Evolutionary conservation across 2,329 filamentous ascomycete species (phyloP).

Genomic region (Pyrenophora teres): DNA sequence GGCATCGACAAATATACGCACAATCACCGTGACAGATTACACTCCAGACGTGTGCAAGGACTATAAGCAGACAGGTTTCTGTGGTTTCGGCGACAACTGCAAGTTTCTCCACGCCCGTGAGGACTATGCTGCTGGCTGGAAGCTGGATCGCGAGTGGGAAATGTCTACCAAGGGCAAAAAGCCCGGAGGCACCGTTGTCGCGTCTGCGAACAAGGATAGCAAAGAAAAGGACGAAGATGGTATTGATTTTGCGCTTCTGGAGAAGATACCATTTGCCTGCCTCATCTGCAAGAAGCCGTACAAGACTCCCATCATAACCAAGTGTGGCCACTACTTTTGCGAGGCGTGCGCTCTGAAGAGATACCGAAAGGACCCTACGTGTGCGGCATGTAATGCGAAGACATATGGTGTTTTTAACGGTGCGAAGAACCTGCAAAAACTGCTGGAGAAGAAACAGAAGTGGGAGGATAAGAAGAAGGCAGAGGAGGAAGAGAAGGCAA

Average conservation of each 20-base stretch:
- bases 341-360: conserved; percentile 84
- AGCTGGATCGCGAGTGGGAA: conserved; percentile 94
- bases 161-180: conserved; percentile 69
- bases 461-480: conserved; percentile 63
- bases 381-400: conserved; percentile 81
- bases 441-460: conserved; percentile 75
- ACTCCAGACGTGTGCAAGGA: conserved; percentile 95
- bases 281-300: conserved; percentile 83
- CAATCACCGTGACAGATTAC: conserved; percentile 87
- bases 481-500: conserved; percentile 55
- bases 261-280: conserved; percentile 87
- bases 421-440: conserved; percentile 78
- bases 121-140: conserved; percentile 90
- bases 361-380: conserved; percentile 84
- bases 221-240: conserved; percentile 53
- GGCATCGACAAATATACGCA: conserved; percentile 85
- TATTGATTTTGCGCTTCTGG: conserved; percentile 72
- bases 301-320: conserved; percentile 79
- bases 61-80: conserved; percentile 73
- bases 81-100: conserved; percentile 77
- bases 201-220: conserved; percentile 60
- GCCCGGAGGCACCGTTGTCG: conserved; percentile 57
- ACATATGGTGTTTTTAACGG: conserved; percentile 90
- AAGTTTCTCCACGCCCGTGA: conserved; percentile 79
- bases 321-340: conserved; percentile 96